These are phyloP conservation scores for Hebeloma cylindrosporum DNA, from an alignment of 768 basidiomycete species.

Conservation along the genomic window DNA sequence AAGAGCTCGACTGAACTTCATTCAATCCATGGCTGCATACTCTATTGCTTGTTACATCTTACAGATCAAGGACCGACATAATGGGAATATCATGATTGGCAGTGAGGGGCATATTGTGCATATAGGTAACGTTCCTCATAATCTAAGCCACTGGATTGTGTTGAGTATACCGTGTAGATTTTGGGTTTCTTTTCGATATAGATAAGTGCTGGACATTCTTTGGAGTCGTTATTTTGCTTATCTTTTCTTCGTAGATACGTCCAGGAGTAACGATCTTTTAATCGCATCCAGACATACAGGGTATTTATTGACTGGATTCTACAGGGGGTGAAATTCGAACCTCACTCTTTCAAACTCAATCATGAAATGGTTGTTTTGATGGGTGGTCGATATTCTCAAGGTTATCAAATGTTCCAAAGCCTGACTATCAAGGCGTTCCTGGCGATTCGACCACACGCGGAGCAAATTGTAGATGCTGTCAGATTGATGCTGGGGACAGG, in stretches of 20 bases:
- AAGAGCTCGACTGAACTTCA: constrained; percentile 90
- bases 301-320: constrained; percentile 10
- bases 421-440: constrained; percentile 96
- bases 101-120: constrained; percentile 97
- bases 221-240: constrained; percentile 26
- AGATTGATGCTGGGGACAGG: constrained; percentile 95
- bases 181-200: constrained; percentile 97
- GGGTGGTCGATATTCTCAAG: constrained; percentile 94
- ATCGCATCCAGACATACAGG: constrained; percentile 1
- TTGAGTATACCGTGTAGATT: constrained; percentile 52
- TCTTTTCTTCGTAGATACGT: constrained; percentile 41
- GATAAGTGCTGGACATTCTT: constrained; percentile 60
- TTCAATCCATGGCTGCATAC: constrained; percentile 99
- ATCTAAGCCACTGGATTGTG: constrained; percentile 4
- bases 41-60: constrained; percentile 97
- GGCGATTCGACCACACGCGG: constrained; percentile 91
- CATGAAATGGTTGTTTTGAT: constrained; percentile 98
- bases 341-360: constrained; percentile 95
- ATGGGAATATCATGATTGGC: constrained; percentile 99
- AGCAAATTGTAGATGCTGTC: constrained; percentile 85
- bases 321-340: constrained; percentile 99
- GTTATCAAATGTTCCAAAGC: constrained; percentile 91
- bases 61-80: constrained; percentile 98
- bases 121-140: constrained; percentile 60
- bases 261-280: constrained; percentile 55